Percentiles rank a stretch among this genome's conserved stretches.
phyloP scores from a whole-genome alignment of 306 rosid species.

The Prunus mume region DNA sequence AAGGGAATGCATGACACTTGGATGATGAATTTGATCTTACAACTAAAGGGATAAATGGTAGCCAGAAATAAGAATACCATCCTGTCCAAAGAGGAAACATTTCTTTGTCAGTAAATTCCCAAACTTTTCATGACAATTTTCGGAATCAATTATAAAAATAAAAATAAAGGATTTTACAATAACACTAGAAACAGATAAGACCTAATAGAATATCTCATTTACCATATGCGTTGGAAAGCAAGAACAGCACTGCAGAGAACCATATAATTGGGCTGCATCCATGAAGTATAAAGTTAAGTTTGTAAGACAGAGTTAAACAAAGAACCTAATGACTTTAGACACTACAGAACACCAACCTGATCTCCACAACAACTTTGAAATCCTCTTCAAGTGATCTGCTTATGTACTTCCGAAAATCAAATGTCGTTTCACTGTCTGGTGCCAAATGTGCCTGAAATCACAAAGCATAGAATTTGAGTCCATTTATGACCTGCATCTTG shows the following conservation, averaged over 20 bases:
- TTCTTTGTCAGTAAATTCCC: conserved; percentile 8
- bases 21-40: conserved; percentile 43
- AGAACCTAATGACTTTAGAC: not conserved
- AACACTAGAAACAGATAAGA: not conserved
- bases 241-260: conserved; percentile 63
- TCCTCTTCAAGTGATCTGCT: conserved; percentile 78
- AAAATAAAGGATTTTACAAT: not conserved
- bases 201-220: conserved; percentile 20
- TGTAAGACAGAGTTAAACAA: conserved; percentile 6
- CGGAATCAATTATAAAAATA: not conserved
- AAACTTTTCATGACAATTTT: not conserved
- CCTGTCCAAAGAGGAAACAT: conserved; percentile 42
- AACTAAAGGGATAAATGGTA: conserved; percentile 69
- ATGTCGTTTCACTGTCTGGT: conserved; percentile 51
- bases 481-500: not conserved
- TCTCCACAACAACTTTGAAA: conserved; percentile 75
- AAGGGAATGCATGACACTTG: not conserved
- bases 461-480: not conserved
- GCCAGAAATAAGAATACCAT: conserved; percentile 67
- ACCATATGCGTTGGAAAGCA: conserved; percentile 66
- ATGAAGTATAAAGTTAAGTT: conserved; percentile 15
- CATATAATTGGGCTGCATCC: conserved; percentile 77
- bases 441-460: conserved; percentile 76
- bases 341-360: conserved; percentile 44
- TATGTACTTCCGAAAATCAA: conserved; percentile 80